A percentile compares a stretch with the other conserved stretches of the same genome.
phyloP scores from a whole-genome alignment of 805 yeast species.

The Sungouiella blattae region DNA sequence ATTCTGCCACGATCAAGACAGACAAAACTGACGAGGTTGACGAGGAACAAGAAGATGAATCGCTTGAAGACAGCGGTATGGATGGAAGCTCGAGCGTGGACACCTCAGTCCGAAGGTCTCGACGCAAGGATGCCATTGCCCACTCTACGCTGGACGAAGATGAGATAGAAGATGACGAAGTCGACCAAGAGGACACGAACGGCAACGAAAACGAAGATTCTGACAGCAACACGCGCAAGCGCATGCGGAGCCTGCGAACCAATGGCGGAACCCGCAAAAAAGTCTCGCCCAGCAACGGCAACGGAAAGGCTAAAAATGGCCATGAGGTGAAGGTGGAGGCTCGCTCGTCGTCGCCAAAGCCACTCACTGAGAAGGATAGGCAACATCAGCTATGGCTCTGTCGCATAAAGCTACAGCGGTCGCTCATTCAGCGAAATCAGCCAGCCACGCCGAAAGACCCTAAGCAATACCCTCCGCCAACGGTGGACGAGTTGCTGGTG shows the following conservation, averaged over 20 bases:
- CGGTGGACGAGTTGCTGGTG: conserved; percentile 41
- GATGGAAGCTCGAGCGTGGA: neutral
- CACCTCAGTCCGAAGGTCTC: neutral
- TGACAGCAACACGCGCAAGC: neutral
- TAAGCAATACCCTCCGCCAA: conserved; percentile 33
- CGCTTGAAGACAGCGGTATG: neutral
- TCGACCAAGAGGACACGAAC: neutral
- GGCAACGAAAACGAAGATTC: conserved; percentile 1
- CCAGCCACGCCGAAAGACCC: conserved; percentile 38
- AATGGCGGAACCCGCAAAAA: conserved; percentile 4
- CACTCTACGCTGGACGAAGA: conserved; percentile 1
- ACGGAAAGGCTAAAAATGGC: conserved; percentile 3
- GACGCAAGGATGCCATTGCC: neutral
- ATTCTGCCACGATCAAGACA: conserved; percentile 17
- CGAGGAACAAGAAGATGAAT: conserved; percentile 9
- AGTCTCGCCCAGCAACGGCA: neutral
- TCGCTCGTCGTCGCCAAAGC: conserved; percentile 11
- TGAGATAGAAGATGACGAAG: conserved; percentile 1
- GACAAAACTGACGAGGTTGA: conserved; percentile 12
- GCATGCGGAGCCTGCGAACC: conserved; percentile 3
- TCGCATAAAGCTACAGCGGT: conserved; percentile 46
- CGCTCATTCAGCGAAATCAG: conserved; percentile 44
- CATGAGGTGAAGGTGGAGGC: conserved; percentile 5
- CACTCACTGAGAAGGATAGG: conserved; percentile 35
- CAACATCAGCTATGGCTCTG: conserved; percentile 46